A percentile compares a stretch with the other conserved stretches of the same genome.
phyloP scores from a whole-genome alignment of 768 basidiomycete species.

The Podaxis sp. region DNA sequence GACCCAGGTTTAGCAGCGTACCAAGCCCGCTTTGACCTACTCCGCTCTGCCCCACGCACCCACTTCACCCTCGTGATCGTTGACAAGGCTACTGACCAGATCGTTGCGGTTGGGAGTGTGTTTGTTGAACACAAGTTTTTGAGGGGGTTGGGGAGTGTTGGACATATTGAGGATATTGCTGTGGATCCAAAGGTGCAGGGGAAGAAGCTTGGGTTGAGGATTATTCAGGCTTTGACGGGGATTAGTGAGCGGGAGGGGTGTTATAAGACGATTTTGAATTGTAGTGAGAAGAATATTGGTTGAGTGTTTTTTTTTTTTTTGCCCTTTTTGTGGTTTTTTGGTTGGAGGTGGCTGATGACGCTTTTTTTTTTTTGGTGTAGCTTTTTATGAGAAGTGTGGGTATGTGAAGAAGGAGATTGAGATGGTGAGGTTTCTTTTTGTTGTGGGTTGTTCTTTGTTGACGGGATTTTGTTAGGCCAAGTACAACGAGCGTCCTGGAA shows the following conservation, averaged over 20 bases:
- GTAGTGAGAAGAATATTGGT: constrained; percentile 84
- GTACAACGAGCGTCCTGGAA: constrained; percentile 4
- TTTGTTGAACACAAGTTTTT: constrained; percentile 96
- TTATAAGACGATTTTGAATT: constrained; percentile 99
- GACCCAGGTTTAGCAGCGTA: constrained; percentile 61
- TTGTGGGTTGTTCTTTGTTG: constrained; percentile 31
- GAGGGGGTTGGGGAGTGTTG: constrained; percentile 77
- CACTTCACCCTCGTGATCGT: constrained; percentile 89
- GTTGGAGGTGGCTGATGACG: too few relatives aligned
- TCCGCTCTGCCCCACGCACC: constrained; percentile 50
- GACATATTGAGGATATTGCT: constrained; percentile 98
- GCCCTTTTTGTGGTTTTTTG: too few relatives aligned
- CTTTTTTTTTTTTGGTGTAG: constrained; percentile 37
- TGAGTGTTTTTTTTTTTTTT: constrained; percentile 40
- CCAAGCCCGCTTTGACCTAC: constrained; percentile 59
- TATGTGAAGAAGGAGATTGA: constrained; percentile 87
- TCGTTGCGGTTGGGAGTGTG: constrained; percentile 81
- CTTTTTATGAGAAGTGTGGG: constrained; percentile 97
- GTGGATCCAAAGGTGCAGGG: constrained; percentile 88
- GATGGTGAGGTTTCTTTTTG: constrained; percentile 56
- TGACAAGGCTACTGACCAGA: constrained; percentile 63
- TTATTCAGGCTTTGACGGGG: constrained; percentile 82
- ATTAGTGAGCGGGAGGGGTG: constrained; percentile 78
- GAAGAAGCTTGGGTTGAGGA: constrained; percentile 80
- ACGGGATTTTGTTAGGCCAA: neutral